Evolutionary conservation across 1,284 basidiomycete genomes (phyloP).

Genomic region (Wolfiporia cocos): DNA sequence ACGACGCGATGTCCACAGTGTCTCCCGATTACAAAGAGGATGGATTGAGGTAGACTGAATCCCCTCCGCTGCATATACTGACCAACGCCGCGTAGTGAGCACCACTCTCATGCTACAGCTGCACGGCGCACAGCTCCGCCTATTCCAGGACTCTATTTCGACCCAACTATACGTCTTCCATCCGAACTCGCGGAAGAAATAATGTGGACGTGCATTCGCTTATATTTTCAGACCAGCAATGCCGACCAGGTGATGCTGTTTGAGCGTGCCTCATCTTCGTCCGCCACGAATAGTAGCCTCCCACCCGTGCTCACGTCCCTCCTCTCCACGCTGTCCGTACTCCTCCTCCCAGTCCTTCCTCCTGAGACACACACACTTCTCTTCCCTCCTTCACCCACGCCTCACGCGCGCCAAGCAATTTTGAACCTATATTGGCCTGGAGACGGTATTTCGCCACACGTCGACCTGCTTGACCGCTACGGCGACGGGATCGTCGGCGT

Average conservation of each 20-base stretch:
- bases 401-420: conserved; percentile 67
- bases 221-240: conserved; percentile 46
- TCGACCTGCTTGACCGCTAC: conserved; percentile 71
- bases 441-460: conserved; percentile 74
- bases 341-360: conserved; percentile 45
- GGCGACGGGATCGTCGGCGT: conserved; percentile 79
- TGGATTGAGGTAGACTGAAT: no score
- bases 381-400: conserved; percentile 37
- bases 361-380: conserved; percentile 41
- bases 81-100: no score
- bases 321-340: conserved; percentile 39
- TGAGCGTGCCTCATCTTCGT: conserved; percentile 33
- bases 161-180: conserved; percentile 45
- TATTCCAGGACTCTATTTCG: conserved; percentile 61
- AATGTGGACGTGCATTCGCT: conserved; percentile 45
- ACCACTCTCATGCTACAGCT: no score
- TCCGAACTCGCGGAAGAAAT: conserved; percentile 42
- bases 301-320: conserved; percentile 50
- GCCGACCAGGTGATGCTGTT: conserved; percentile 79
- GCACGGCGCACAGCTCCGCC: conserved; percentile 36
- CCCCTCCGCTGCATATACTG: no score
- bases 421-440: conserved; percentile 75
- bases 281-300: conserved; percentile 33
- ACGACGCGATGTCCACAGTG: conserved; percentile 16
- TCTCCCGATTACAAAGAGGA: no score